Evolutionary conservation across 2,329 filamentous ascomycete genomes (phyloP), one percentile per base, ranked within the genome.

Genomic region (Byssothecium circinans): DNA sequence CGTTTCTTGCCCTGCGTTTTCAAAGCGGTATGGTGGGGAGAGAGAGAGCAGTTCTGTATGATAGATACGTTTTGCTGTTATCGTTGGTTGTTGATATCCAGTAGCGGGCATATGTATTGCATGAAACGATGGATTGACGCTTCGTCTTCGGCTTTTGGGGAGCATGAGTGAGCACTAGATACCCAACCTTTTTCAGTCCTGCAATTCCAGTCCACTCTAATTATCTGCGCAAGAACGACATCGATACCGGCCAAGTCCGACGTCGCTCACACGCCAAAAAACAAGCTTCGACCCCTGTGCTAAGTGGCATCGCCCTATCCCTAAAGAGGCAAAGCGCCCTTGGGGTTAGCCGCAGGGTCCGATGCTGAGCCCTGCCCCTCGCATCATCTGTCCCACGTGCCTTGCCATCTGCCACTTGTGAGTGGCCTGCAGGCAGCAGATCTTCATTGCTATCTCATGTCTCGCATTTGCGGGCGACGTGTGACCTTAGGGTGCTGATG

Each of bases 401-500:
- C 27, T 41, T 17, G 34, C 49, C 38, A 37, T 43, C 43, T 32
- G 27, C 34, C 29, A 43, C 59, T 49, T 44, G 48, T 64, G 51
- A 66, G 61, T 67, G 64, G 64, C 39, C 43, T 42, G n/a, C 5
- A 33, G 22, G 18, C 45, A 45, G 58, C 40, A 47, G 61, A 67
- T 69, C 58, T 50, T 56, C 58, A 65, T 67, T 53, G 40, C 64
- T 60, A 61, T 58, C 56, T 64, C 57, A 62, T 55, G 64, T 60
- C 49, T 48, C 41, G 25, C 7, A 27, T 27, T 6, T 27, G 6
- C 11, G 25, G 25, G 25, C 25, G 25, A 38, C 36, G 20, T 61
- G 54, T 68, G 67, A 68, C 60, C 56, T 45, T 19, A 39, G 23
- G 29, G 44, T 46, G 49, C 57, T 32, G 10, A 56, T 53, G 53